Conservation (phyloP, 176 grass and related monocot species). For the Hordeum marinum region DNA sequence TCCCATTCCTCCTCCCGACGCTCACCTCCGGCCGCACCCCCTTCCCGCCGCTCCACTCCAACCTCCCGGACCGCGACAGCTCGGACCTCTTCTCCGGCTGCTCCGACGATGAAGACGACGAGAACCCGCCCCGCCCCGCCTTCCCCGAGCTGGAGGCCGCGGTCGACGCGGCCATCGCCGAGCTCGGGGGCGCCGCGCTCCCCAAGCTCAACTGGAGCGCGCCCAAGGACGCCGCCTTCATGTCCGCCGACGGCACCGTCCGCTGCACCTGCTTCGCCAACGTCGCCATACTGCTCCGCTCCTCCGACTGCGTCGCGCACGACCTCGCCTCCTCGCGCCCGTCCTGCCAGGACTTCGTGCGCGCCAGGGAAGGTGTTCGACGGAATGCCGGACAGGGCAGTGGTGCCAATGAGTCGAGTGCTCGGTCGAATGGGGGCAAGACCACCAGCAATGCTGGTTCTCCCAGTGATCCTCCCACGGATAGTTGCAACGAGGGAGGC, state of each 20-base stretch:
- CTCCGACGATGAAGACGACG: background rate
- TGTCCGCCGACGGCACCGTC: conserved; percentile 52
- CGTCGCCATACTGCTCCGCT: conserved; percentile 66
- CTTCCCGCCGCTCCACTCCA: conserved; percentile 33
- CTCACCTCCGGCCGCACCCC: conserved; percentile 38
- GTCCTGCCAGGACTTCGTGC: conserved; percentile 36
- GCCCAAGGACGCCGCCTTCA: conserved; percentile 83
- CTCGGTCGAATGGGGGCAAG: background rate
- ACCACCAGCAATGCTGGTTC: background rate
- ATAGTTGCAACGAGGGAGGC: background rate
- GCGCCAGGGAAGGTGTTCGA: background rate
- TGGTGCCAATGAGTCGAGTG: background rate
- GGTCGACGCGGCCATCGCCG: conserved; percentile 56
- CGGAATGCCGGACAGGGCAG: background rate
- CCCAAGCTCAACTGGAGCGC: conserved; percentile 92
- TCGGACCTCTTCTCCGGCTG: conserved; percentile 23
- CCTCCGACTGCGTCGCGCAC: conserved; percentile 71
- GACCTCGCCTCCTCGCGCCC: conserved; percentile 40
- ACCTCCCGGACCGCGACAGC: conserved; percentile 42
- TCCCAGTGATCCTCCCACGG: background rate
- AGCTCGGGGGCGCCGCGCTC: conserved; percentile 54
- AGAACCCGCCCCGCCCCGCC: conserved; percentile 19
- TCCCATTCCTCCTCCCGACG: conserved; percentile 53
- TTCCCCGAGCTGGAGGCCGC: conserved; percentile 78
- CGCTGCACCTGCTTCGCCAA: conserved; percentile 68